Base-by-base conservation (phyloP, 2,329 filamentous ascomycete genomes). In the Ophiocordyceps robertsii region DNA sequence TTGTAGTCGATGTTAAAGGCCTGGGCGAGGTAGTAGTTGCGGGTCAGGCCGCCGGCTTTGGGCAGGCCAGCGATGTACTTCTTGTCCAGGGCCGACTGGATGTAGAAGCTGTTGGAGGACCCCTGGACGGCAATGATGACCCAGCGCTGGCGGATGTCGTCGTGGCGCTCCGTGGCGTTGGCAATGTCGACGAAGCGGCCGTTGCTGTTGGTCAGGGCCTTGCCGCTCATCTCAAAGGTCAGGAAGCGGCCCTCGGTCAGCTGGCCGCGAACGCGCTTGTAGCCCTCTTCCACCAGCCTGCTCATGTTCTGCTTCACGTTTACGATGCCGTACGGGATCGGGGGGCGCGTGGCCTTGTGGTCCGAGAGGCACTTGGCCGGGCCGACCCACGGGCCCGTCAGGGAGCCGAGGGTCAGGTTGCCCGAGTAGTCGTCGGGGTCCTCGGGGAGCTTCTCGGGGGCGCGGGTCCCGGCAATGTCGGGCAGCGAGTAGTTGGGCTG, bases 231-330 rank as follows among this genome's bases (percentile, higher is more conserved):
- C 52, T 72, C 70, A 43, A 75, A 70, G 2, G 67, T 66, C 14
- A 75, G 57, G 49, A 67, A 73, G 27, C 70, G 67, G 17, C 71
- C 72, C 50, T 75, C 72, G 11, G 69, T 74, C 19, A 75, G 55
- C 17, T 63, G 56, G 4, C 72, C 72, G 6, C 71, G 58, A n/a
- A 69, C 62, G 35, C 59, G 52, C 54, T 76, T 75, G 59, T 65
- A 73, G 3, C 72, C 72, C 37, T 71, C 58, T 49, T 75, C 72
- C 38, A 62, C 58, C 4, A 60, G 75, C 61, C 93, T 85, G 68
- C 92, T 92, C 53, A 94, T 82, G 60, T 93, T 84, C 66, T 93
- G 72, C 56, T 93, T 93, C 50, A 80, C 80, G 27, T 50, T 50
- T 10, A 27, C 19, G 3, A 27, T 17, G 5, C 48, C 48, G n/a